Evolutionary conservation across 2,329 filamentous ascomycete species (phyloP), one percentile per base, ranked within the genome.

Genomic region (Colletotrichum destructivum): DNA sequence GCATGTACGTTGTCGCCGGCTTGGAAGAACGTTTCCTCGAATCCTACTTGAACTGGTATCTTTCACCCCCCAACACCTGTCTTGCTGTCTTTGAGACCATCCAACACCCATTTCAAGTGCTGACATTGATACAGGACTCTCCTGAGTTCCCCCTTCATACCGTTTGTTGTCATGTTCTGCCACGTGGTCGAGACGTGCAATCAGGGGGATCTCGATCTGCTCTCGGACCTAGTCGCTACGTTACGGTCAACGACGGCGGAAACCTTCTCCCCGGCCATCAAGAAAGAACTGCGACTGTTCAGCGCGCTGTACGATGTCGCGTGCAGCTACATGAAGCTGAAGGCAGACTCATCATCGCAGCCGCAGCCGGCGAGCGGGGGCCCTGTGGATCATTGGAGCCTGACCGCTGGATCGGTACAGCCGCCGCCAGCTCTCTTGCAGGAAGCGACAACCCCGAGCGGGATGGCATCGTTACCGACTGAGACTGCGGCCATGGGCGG

Each of bases 101-200:
- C 49, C 35, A 23, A 26, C 4, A 21, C 35, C 38, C 6, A 9
- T 46, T 18, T 51, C 26, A 31, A 16, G 26, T 16, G 2, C 16
- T 23, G 42, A 47, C 23, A 13, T 6, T 49, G 9, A 8, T 5
- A 1, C 9, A 75, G 77, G 76, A 61, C 72, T 1, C 52, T 77
- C 5, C 23, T 74, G 0, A 62, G 71, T 4, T 76, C 77, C 0
- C 77, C 76, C 0, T 79, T 78, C 23, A 73, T 77, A 2, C 77
- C 76, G 2, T 78, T 77, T 51, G 78, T 75, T 3, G 71, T 78
- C 11, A 15, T 79, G 1, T 79, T 78, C 56, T 79, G 77, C 40
- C 75, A 77, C 57, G 68, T 75, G 75, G 26, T 77, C 51, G 82
- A 85, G 64, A 81, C 82, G 0, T 82, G 81, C n/a, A 80, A 85